Percentiles rank a stretch among this genome's conserved stretches.
These are phyloP conservation scores for Thelephora ganbajun DNA, from an alignment of 768 basidiomycete species.

Conservation along the genomic window DNA sequence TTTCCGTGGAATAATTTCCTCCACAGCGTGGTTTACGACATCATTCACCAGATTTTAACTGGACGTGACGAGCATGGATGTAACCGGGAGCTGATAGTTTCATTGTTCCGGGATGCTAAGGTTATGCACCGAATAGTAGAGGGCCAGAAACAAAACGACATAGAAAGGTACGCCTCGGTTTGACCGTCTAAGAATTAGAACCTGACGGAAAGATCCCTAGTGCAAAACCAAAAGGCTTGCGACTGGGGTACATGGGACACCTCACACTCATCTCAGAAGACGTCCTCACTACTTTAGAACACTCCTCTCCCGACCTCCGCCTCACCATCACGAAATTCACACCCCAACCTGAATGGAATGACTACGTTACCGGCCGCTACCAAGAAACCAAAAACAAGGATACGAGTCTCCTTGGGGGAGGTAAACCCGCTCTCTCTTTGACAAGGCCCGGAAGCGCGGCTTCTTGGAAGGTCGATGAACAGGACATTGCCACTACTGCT, in stretches of 20 bases:
- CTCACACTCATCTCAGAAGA: conserved; percentile 92
- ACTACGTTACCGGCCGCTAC: conserved; percentile 77
- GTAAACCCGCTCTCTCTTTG: conserved; percentile 49
- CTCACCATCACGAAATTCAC: conserved; percentile 49
- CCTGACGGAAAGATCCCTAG: conserved; percentile 20
- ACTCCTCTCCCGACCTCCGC: conserved; percentile 72
- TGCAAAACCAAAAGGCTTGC: conserved; percentile 58
- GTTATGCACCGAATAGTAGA: conserved; percentile 81
- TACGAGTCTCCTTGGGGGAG: conserved; percentile 69
- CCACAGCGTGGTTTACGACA: conserved; percentile 91
- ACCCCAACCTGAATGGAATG: conserved; percentile 76
- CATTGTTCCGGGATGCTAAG: conserved; percentile 75
- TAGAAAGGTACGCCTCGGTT: conserved; percentile 41
- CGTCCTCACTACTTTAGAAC: conserved; percentile 76
- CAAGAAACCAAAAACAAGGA: conserved; percentile 80
- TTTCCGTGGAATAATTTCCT: conserved; percentile 98
- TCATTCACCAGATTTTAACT: conserved; percentile 89
- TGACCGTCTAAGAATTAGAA: conserved; percentile 1
- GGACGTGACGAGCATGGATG: conserved; percentile 71
- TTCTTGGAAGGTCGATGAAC: conserved; percentile 64
- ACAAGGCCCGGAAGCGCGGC: conserved; percentile 50
- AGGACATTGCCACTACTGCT: conserved; percentile 9
- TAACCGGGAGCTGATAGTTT: conserved; percentile 73
- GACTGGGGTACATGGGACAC: conserved; percentile 95
- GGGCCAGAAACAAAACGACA: conserved; percentile 70